Percentiles rank a stretch among this genome's conserved stretches.
phyloP scores from a whole-genome alignment of 1,139 yeast genomes.

The Pichia sp. region DNA sequence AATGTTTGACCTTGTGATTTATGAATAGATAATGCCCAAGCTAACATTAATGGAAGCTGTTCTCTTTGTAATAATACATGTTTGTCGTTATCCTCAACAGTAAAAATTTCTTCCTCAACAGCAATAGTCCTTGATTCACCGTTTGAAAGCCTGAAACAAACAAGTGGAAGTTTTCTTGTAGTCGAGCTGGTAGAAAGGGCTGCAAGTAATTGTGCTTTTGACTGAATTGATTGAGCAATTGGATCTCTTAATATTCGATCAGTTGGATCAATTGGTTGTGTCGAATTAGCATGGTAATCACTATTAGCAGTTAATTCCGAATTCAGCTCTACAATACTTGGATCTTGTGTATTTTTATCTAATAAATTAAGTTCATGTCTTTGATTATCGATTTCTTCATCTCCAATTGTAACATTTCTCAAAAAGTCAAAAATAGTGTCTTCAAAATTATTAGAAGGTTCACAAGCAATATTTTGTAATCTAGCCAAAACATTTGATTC shows the following conservation, averaged over 20 bases:
- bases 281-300: too few species aligned
- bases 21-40: conserved; percentile 95
- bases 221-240: background rate
- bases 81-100: conserved; percentile 54
- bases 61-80: conserved; percentile 45
- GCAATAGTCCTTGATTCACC: conserved; percentile 67
- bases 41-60: conserved; percentile 79
- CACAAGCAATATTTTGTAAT: background rate
- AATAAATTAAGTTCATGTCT: background rate
- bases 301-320: too few species aligned
- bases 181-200: conserved; percentile 21
- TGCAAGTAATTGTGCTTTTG: conserved; percentile 30
- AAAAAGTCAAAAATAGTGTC: conserved; percentile 16
- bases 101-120: conserved; percentile 72
- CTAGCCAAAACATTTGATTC: background rate
- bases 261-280: conserved; percentile 24
- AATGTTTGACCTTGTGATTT: conserved; percentile 96
- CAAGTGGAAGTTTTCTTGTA: conserved; percentile 48
- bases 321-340: background rate
- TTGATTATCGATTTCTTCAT: conserved; percentile 2
- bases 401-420: background rate
- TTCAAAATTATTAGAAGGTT: conserved; percentile 1
- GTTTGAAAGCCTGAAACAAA: conserved; percentile 64
- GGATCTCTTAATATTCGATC: conserved; percentile 19
- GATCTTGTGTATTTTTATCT: background rate